Percentiles rank a stretch among this genome's conserved stretches.
phyloP scores from a whole-genome alignment of 208 protist species.

The Leptomonas pyrrhocoris region DNA sequence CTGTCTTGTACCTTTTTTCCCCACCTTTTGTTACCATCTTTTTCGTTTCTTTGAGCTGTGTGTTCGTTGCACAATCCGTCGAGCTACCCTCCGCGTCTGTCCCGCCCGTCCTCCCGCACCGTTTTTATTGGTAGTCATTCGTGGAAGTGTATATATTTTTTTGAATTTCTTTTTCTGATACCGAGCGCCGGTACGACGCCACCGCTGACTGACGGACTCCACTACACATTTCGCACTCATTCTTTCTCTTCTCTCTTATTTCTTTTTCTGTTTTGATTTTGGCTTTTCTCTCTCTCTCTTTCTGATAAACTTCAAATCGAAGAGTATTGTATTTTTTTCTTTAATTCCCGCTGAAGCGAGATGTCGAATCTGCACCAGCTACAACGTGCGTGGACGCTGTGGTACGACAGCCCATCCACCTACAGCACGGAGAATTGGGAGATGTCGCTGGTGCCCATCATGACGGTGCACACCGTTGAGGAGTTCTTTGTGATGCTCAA shows the following conservation, averaged over 20 bases:
- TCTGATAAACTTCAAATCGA: too few species aligned
- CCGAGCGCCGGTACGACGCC: not conserved
- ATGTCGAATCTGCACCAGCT: slow-evolving; percentile 45
- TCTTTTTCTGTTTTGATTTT: not conserved
- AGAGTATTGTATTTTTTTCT: too few species aligned
- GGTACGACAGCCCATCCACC: slow-evolving; percentile 86
- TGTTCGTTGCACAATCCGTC: too few species aligned
- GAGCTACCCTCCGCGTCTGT: too few species aligned
- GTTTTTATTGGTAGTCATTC: too few species aligned
- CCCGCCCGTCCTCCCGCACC: too few species aligned
- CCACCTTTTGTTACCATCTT: too few species aligned
- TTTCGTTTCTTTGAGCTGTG: too few species aligned
- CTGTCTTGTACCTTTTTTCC: too few species aligned
- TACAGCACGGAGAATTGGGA: slow-evolving; percentile 83
- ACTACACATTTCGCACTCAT: not conserved
- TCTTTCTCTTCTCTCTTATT: not conserved
- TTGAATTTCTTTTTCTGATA: too few species aligned
- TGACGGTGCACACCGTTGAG: slow-evolving; percentile 83
- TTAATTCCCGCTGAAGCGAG: not conserved
- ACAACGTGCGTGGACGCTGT: slow-evolving; percentile 78
- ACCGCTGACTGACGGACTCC: not conserved
- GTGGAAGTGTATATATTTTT: too few species aligned
- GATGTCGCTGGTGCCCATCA: slow-evolving; percentile 73
- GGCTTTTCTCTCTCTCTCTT: not conserved
- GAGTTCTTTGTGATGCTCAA: slow-evolving; percentile 88